Evolutionary conservation across 768 basidiomycete species (phyloP), one percentile per base, ranked within the genome.

Genomic region (Kwoniella shandongensis): DNA sequence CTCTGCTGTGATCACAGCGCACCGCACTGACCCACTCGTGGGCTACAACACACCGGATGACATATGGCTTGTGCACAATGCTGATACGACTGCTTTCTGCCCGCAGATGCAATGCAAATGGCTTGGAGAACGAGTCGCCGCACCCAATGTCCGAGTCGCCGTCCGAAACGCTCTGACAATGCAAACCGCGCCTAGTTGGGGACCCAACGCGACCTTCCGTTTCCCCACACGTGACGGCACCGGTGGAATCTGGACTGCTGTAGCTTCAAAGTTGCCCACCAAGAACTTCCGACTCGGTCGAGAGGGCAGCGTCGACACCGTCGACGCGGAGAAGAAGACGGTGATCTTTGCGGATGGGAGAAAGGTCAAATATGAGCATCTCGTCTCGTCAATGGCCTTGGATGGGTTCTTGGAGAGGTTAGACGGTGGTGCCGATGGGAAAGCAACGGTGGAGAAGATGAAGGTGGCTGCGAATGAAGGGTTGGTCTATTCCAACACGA

Each of bases 61-160:
- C 25, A 45, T 27, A 15, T 18, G 11, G 8, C 41, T 44, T 44
- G 10, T 44, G 10, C 20, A 8, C 41, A 38, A 42, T 42, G 17
- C n/a, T 23, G 22, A 23, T 18, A 6, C n/a, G n/a, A 38, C 11
- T 38, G n/a, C 36, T 32, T 6, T 13, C 6, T 13, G 32, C 32
- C 32, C 41, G 22, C 54, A 75, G 75, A 79, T 79, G 78, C 77
- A 79, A 66, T 78, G 77, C 63, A 69, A 75, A 59, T 79, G 78
- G 78, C 70, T 79, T 22, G 78, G 78, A 1, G 78, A 79, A 65
- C 70, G 78, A 46, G 78, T 79, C 18, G 77, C 77, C 10, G 77
- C 77, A 1, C 78, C 78, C 11, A 61, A 59, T 10, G 67, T 78
- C 53, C 75, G 77, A 65, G 59, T 66, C 22, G 77, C 76, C 57